These are phyloP conservation scores for Colletotrichum sp. DNA, from an alignment of 2,329 filamentous ascomycete species.

Conservation along the genomic window DNA sequence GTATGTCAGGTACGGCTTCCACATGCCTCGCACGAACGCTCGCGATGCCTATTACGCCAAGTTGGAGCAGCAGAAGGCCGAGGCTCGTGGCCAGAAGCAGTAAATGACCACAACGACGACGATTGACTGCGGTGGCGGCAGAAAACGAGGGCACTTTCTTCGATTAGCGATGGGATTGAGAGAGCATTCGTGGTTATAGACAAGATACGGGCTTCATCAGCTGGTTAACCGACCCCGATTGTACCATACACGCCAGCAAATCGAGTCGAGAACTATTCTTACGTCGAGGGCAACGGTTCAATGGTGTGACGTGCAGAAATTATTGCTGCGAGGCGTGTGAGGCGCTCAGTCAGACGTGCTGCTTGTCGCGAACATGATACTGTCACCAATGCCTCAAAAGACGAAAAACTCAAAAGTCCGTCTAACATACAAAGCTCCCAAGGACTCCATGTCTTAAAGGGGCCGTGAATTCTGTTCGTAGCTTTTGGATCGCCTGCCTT, in stretches of 20 bases:
- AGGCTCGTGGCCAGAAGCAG: constrained; percentile 30
- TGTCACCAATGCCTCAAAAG: not conserved
- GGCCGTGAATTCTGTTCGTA: not conserved
- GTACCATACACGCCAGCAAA: constrained; percentile 22
- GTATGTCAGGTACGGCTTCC: constrained; percentile 63
- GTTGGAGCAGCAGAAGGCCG: constrained; percentile 61
- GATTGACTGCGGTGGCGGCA: not conserved
- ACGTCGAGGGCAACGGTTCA: not conserved
- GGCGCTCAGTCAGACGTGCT: not conserved
- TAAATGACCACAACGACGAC: not conserved
- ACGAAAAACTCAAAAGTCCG: not conserved
- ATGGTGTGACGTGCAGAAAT: not conserved
- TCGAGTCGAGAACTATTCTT: not conserved
- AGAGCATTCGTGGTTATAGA: constrained; percentile 12
- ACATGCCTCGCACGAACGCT: constrained; percentile 63
- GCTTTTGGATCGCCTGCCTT: not conserved
- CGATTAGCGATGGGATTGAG: not conserved
- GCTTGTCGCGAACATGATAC: not conserved
- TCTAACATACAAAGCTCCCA: not conserved
- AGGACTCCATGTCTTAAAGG: not conserved
- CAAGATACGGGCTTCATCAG: constrained; percentile 13
- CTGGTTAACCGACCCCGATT: constrained; percentile 15
- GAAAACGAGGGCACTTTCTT: not conserved
- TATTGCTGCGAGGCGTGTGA: not conserved
- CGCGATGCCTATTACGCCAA: constrained; percentile 65